phyloP scores from a whole-genome alignment of 2,329 filamentous ascomycete species.

The Myriosclerotinia scirpicola region DNA sequence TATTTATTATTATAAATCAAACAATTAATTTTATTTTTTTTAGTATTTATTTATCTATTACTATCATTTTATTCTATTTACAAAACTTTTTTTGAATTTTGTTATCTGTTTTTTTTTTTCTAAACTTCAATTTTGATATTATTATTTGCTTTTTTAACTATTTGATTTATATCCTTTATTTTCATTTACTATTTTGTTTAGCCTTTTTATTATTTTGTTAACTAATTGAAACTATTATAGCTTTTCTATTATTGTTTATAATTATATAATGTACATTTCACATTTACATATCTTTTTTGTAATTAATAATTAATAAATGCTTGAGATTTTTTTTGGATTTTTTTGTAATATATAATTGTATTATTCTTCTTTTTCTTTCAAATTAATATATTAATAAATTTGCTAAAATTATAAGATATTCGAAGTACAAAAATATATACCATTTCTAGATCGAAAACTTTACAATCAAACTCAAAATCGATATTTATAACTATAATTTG shows the following conservation, averaged over 20 bases:
- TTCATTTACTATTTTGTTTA: not conserved
- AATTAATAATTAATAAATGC: not conserved
- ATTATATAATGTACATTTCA: not conserved
- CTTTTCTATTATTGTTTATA: not conserved
- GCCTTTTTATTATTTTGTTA: not conserved
- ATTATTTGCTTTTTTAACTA: not conserved
- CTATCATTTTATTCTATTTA: not conserved
- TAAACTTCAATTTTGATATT: not conserved
- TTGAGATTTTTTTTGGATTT: not conserved
- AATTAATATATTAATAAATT: not conserved
- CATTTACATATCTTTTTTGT: not conserved
- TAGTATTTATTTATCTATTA: not conserved
- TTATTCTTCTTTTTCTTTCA: not conserved
- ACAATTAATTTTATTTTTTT: not conserved
- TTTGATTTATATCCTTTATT: not conserved
- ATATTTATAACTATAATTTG: not conserved
- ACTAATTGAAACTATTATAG: not conserved
- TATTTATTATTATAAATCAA: not conserved
- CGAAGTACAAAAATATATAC: not conserved
- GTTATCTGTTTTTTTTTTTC: not conserved
- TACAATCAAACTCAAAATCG: not conserved
- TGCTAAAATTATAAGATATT: not conserved
- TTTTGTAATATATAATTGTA: not conserved
- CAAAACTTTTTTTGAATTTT: not conserved
- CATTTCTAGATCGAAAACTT: not conserved